A percentile compares a stretch with the other conserved stretches of the same genome.
phyloP scores from a whole-genome alignment of 2,329 filamentous ascomycete species.

The Cladosporium sp. region DNA sequence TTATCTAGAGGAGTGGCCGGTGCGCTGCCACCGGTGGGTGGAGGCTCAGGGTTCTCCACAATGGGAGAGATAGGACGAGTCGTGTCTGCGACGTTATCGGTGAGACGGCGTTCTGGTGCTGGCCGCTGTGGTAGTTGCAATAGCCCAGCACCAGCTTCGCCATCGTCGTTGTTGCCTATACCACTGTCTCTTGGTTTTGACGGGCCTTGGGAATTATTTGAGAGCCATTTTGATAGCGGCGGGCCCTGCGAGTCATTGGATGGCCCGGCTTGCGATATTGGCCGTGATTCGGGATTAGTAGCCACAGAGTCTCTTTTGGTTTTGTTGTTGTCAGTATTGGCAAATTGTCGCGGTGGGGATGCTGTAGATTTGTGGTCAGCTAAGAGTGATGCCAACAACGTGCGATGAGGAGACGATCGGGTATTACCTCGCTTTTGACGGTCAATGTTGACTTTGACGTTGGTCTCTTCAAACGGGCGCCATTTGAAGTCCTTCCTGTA shows the following conservation, averaged over 20 bases:
- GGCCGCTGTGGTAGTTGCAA: slow-evolving; percentile 5
- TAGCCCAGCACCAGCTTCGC: background rate
- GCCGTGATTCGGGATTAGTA: background rate
- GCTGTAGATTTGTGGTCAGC: slow-evolving; percentile 15
- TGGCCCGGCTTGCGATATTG: background rate
- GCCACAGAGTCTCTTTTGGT: background rate
- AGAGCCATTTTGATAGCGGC: too few relatives aligned
- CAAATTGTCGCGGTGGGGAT: slow-evolving; percentile 16
- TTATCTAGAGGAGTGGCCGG: slow-evolving; percentile 11
- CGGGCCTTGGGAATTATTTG: background rate
- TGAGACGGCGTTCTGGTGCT: slow-evolving; percentile 3
- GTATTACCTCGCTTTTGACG: slow-evolving; percentile 44
- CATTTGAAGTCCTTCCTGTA: slow-evolving; percentile 75
- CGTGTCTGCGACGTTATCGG: background rate
- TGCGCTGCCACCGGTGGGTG: slow-evolving; percentile 3
- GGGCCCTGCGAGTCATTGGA: background rate
- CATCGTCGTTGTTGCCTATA: background rate
- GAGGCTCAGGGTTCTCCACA: background rate
- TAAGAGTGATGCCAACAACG: background rate
- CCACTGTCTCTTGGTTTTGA: slow-evolving; percentile 7
- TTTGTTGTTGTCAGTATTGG: background rate
- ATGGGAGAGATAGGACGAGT: slow-evolving; percentile 5
- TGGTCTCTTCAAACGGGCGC: slow-evolving; percentile 63
- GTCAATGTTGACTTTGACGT: slow-evolving; percentile 42
- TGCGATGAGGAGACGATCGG: slow-evolving; percentile 2